Evolutionary conservation across 768 basidiomycete species (phyloP), one percentile per base, ranked within the genome.

Genomic region (Amanita exitialis): DNA sequence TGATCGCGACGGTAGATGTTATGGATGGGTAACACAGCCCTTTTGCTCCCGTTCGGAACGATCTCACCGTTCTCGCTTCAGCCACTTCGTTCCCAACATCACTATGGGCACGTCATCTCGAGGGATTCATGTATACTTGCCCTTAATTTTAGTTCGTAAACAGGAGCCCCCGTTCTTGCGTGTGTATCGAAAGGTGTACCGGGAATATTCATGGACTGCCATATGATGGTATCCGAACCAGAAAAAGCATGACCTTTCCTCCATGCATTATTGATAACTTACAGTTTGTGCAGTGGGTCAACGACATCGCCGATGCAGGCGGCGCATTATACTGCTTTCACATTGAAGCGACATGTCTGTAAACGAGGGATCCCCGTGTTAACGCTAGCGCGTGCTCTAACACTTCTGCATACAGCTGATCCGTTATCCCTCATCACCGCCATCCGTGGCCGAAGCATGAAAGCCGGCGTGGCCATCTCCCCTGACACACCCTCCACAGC

Each of bases 201-300:
- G 2, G 90, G 80, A 48, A 96, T 97, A 59, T 98, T 93, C 73
- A 98, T 99, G 95, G 96, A 99, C 68, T 97, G 94, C 67, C 96
- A 99, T 69, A 98, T 98, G 96, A 99, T 99, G 96, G 96, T 99
- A 16, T 66, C 92, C 0, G 73, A 97, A 44, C 96, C 96, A 8
- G 90, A 87, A 62, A 84, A 86, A 75, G 94, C 90, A 57, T 44
- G 61, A 42, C 13, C 6, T 3, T 15, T 42, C 38, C 52, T 47
- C 15, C 30, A 18, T 23, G 6, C 35, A 18, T 16, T 28, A 4
- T 30, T 6, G 12, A 39, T 9, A 35, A 25, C 18, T 44, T 32
- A 25, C 34, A 27, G 21, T 25, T 32, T 15, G 16, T 16, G 13
- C 58, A 98, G 91, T 98, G 96, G 96, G 90, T 99, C 23, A 72